Evolutionary conservation across 2,329 filamentous ascomycete genomes (phyloP), one percentile per base, ranked within the genome.

Genomic region (Colletotrichum gigasporum): DNA sequence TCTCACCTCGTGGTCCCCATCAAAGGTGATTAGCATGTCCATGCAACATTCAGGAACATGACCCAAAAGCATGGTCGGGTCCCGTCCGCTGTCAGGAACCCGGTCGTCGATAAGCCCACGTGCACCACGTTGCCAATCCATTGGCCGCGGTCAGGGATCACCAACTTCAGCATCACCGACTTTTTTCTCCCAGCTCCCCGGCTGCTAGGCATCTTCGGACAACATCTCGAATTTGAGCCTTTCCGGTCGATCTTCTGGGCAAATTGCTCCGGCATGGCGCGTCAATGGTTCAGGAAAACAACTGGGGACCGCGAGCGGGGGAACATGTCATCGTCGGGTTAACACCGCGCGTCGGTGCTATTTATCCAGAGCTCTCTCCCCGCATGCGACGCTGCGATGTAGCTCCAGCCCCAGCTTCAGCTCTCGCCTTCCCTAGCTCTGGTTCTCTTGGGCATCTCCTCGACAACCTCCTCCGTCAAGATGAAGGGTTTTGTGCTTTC

Each of bases 401-500:
- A 51, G 34, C 41, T 41, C 20, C 34, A n/a, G n/a, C 18, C 39
- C 20, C 39, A 35, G 28, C 26, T 55, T 11, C 45, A 47, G 32
- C 3, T 26, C 32, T 14, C n/a, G n/a, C n/a, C 37, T 22, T 18
- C 20, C 12, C 14, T 32, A 47, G 53, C 41, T 56, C 24, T 5
- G 24, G 32, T 3, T 22, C 12, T 65, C 51, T 41, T 26, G 48
- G 32, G 14, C 57, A 39, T 41, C 8, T 12, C 14, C 34, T 63
- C 51, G 45, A 51, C 37, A 22, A 47, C 4, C 8, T 44, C 12
- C 26, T 28, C 48, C 81, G 35, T 5, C 55, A 68, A 68, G 41
- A 79, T 79, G 76, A 78, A 76, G 71, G 56, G 69, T 18, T 68
- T 72, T 24, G 58, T 69, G 10, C 45, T 78, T 50, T 71, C 74